Evolutionary conservation across 2,329 filamentous ascomycete species (phyloP).

Genomic region (Diaporthe australafricana): DNA sequence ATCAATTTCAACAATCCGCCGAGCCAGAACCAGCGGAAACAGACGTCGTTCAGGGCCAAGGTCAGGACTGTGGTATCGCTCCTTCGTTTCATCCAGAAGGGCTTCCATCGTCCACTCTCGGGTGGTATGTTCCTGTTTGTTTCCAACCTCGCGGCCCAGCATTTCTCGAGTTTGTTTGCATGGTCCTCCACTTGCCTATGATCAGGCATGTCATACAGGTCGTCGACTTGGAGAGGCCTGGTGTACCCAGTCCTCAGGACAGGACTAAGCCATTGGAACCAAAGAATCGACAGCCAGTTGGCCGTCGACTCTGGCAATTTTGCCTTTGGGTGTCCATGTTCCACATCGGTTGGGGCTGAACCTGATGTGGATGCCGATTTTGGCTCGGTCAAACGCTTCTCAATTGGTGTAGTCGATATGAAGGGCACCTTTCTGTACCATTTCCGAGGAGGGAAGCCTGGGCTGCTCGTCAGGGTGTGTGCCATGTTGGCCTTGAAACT

Average conservation of each 20-base stretch:
- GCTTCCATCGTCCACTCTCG: conserved; percentile 34
- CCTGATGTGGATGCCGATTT: background rate
- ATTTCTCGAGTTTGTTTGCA: conserved; percentile 40
- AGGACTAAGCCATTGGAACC: conserved; percentile 42
- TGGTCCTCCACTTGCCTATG: conserved; percentile 37
- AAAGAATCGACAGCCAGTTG: conserved; percentile 40
- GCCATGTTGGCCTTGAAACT: conserved; percentile 39
- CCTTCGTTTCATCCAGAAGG: conserved; percentile 44
- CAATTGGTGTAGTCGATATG: conserved; percentile 43
- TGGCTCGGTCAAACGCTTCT: conserved; percentile 37
- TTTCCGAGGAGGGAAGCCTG: conserved; percentile 44
- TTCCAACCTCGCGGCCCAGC: conserved; percentile 39
- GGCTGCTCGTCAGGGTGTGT: conserved; percentile 39
- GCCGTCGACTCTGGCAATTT: conserved; percentile 40
- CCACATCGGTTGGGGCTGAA: conserved; percentile 16
- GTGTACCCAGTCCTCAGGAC: conserved; percentile 40
- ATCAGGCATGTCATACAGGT: conserved; percentile 38
- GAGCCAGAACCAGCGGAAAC: conserved; percentile 46
- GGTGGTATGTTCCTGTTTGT: conserved; percentile 31
- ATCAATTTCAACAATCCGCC: conserved; percentile 44
- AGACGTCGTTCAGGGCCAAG: conserved; percentile 46
- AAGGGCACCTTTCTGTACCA: conserved; percentile 48
- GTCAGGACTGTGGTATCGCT: conserved; percentile 43
- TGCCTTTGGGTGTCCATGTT: conserved; percentile 22
- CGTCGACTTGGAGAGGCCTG: conserved; percentile 41